Conservation (phyloP, 257 asterid species). For the Solanum sejunctum region DNA sequence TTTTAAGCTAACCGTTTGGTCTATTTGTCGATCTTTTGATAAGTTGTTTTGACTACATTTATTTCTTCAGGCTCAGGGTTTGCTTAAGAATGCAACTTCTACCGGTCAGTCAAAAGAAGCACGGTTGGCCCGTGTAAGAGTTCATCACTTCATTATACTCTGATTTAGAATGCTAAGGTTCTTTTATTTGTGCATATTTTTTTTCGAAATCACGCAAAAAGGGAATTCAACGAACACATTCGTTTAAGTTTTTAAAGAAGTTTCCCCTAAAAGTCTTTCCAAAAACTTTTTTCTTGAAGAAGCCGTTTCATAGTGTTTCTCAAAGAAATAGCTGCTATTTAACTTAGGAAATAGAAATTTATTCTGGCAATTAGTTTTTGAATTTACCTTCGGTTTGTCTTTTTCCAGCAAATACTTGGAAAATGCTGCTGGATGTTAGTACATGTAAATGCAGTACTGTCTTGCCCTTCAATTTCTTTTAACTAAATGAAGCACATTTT, state of each 20-base stretch:
- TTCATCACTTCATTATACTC: neutral
- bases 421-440: neutral
- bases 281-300: neutral
- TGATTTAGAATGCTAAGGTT: neutral
- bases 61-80: slow-evolving; percentile 82
- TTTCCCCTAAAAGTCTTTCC: neutral
- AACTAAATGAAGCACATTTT: too few relatives aligned
- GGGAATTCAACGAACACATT: neutral
- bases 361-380: neutral
- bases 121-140: slow-evolving; percentile 84
- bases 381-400: neutral
- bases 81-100: slow-evolving; percentile 73
- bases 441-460: neutral
- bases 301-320: neutral
- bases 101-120: slow-evolving; percentile 98
- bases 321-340: neutral
- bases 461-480: neutral
- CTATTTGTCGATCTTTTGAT: neutral
- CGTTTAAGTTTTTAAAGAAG: neutral
- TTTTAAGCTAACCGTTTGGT: neutral
- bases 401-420: neutral
- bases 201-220: neutral
- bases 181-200: neutral
- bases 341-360: neutral
- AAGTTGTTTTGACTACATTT: slow-evolving; percentile 14